These are phyloP conservation scores for Lactarius tabidus DNA, from an alignment of 768 basidiomycete genomes.

Conservation along the genomic window DNA sequence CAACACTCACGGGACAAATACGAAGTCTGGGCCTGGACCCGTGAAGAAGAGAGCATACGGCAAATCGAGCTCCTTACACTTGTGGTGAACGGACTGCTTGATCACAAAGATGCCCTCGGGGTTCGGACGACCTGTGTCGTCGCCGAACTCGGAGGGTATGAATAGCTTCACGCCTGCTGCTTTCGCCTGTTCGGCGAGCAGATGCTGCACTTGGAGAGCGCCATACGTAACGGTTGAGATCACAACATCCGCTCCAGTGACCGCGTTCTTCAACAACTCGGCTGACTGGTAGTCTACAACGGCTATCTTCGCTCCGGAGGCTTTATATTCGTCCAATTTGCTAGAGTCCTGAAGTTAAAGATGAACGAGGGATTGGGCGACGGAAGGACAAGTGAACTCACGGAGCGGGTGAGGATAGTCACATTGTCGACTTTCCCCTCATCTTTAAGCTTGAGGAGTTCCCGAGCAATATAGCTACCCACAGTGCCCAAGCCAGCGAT, in stretches of 20 bases:
- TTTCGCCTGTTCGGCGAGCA: constrained; percentile 32
- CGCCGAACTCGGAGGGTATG: constrained; percentile 33
- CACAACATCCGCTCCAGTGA: constrained; percentile 18
- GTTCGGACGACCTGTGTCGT: constrained; percentile 6
- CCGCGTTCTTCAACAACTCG: constrained; percentile 9
- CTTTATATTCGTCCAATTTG: constrained; percentile 3
- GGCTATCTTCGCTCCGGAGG: constrained; percentile 10
- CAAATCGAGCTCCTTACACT: constrained; percentile 23
- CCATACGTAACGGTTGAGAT: not conserved
- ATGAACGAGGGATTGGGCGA: not conserved
- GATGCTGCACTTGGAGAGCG: constrained; percentile 27
- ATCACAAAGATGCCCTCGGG: constrained; percentile 6
- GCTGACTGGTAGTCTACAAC: constrained; percentile 21
- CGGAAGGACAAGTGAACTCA: not conserved
- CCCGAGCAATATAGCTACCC: not conserved
- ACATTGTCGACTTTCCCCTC: constrained; percentile 9
- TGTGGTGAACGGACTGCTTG: constrained; percentile 18
- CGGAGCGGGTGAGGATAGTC: constrained; percentile 12
- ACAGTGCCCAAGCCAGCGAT: constrained; percentile 6
- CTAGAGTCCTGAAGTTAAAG: not conserved
- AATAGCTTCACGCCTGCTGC: constrained; percentile 31
- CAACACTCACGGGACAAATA: constrained; percentile 14
- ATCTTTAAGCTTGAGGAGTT: constrained; percentile 7
- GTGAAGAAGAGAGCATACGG: constrained; percentile 26
- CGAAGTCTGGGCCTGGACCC: constrained; percentile 15